Conservation (phyloP, 768 basidiomycete species). For the Myochromella boudieri region DNA sequence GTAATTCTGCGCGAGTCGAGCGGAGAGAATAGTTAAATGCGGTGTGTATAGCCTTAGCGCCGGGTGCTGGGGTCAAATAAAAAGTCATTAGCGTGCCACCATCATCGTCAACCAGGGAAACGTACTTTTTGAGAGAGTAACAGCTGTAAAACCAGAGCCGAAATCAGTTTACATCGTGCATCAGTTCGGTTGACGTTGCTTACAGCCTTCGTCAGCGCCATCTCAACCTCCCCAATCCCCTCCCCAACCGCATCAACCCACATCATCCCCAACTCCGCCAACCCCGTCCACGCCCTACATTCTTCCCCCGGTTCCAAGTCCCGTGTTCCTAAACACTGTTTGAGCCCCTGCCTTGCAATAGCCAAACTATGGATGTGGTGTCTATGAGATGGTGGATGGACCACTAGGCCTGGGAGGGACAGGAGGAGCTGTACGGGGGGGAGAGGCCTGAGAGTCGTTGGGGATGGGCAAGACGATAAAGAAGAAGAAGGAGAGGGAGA, state of each 20-base stretch:
- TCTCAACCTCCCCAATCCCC: constrained; percentile 59
- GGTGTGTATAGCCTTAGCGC: constrained; percentile 60
- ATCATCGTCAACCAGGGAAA: neutral
- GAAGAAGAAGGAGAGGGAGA: too few relatives aligned
- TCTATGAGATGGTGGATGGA: constrained; percentile 64
- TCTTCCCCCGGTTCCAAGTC: constrained; percentile 59
- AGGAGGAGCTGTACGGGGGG: constrained; percentile 52
- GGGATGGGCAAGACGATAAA: too few relatives aligned
- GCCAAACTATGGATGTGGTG: constrained; percentile 54
- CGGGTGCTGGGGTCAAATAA: constrained; percentile 63
- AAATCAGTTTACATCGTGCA: neutral
- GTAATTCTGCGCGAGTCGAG: constrained; percentile 51
- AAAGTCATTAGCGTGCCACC: too few relatives aligned
- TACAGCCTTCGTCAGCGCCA: constrained; percentile 69
- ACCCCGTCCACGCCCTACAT: constrained; percentile 67
- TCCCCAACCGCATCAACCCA: constrained; percentile 44
- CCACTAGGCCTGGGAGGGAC: constrained; percentile 56
- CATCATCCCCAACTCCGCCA: constrained; percentile 69
- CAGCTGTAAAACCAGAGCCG: constrained; percentile 30
- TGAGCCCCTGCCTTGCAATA: constrained; percentile 54
- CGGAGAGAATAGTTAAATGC: constrained; percentile 60
- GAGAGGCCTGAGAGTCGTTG: too few relatives aligned
- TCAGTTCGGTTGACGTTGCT: constrained; percentile 24
- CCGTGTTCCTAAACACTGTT: constrained; percentile 50
- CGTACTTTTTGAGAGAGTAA: constrained; percentile 61